Conservation (phyloP, 768 basidiomycete genomes). For the Jaapia argillacea region DNA sequence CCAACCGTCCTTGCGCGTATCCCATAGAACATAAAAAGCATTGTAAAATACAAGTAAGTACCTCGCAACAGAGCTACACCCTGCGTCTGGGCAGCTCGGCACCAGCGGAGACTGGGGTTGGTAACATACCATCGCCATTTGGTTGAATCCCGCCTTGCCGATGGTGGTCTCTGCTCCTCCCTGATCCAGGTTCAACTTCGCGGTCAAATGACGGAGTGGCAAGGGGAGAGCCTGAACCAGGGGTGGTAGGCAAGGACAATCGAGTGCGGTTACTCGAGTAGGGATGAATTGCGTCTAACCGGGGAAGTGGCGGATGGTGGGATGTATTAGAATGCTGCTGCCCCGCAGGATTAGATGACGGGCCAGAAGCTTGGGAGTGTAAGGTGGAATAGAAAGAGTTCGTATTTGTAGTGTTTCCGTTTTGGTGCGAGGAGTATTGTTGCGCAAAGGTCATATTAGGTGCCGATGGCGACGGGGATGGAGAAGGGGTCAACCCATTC, state of each 20-base stretch:
- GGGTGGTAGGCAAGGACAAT: constrained; percentile 22
- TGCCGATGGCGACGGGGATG: constrained; percentile 47
- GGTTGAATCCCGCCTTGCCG: no score
- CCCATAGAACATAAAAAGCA: not conserved
- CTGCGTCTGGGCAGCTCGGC: not conserved
- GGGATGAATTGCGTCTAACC: constrained; percentile 14
- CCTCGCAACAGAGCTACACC: not conserved
- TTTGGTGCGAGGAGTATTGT: constrained; percentile 34
- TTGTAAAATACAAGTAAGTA: not conserved
- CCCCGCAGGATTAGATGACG: no score
- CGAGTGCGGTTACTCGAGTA: constrained; percentile 4
- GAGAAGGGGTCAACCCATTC: constrained; percentile 41
- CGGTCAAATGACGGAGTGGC: constrained; percentile 34
- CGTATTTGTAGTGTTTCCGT: not conserved
- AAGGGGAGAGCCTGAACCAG: constrained; percentile 27
- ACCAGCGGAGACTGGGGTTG: constrained; percentile 26
- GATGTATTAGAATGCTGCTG: no score
- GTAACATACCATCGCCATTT: constrained; percentile 21
- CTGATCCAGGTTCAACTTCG: constrained; percentile 44
- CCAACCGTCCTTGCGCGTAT: no score
- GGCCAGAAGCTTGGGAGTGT: no score
- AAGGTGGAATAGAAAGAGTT: not conserved
- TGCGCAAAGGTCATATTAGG: constrained; percentile 39
- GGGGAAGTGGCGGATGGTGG: no score
- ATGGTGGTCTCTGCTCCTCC: no score